These are phyloP conservation scores for Acanthamoeba sp. DNA, from an alignment of 208 protist species.

Conservation along the genomic window DNA sequence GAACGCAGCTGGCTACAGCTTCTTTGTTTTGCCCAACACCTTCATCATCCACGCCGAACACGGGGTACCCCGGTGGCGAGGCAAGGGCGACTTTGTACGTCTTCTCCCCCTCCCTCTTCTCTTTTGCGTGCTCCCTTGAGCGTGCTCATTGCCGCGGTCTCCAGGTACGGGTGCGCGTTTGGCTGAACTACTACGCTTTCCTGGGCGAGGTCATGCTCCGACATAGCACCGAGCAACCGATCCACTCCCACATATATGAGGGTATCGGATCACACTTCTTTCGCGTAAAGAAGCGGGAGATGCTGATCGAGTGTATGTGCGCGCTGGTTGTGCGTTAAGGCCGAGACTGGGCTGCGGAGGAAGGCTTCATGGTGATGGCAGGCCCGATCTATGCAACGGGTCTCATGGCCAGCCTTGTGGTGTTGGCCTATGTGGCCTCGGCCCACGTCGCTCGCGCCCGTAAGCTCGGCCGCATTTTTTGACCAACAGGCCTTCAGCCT, in stretches of 20 bases:
- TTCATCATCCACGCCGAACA: conserved; percentile 53
- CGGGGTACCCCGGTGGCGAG: conserved; percentile 7
- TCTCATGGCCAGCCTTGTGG: neutral
- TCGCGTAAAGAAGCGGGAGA: too few species aligned
- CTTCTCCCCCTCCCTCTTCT: neutral
- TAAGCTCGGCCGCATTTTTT: too few species aligned
- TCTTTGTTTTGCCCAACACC: neutral
- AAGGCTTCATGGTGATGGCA: neutral
- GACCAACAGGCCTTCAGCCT: too few species aligned
- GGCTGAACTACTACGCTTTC: conserved; percentile 52
- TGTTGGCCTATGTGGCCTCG: neutral
- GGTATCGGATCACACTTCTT: neutral
- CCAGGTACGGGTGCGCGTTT: conserved; percentile 1
- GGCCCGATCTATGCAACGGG: neutral
- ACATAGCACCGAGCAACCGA: neutral
- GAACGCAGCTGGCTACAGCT: conserved; percentile 1
- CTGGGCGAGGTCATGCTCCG: neutral
- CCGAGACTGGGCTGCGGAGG: neutral
- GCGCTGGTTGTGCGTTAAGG: neutral
- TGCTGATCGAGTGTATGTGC: too few species aligned
- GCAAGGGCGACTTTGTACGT: conserved; percentile 28
- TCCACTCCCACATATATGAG: conserved; percentile 8
- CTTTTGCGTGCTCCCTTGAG: neutral
- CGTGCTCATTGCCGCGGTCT: neutral
- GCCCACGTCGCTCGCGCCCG: neutral